phyloP scores from a whole-genome alignment of 768 basidiomycete genomes.

The Boletus speciosus region DNA sequence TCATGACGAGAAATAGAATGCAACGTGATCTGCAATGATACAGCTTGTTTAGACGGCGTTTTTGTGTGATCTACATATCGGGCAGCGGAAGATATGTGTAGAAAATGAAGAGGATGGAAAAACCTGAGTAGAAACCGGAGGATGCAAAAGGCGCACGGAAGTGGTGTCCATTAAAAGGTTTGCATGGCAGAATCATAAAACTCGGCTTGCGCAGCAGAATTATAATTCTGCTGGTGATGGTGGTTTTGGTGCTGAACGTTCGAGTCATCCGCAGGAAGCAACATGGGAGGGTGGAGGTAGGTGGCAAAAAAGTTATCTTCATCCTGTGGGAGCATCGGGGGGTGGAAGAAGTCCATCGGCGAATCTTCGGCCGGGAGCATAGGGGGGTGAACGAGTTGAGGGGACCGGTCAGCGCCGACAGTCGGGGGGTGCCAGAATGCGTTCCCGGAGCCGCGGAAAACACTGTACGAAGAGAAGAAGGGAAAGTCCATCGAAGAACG shows the following conservation, averaged over 20 bases:
- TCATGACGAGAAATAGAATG: slow-evolving; percentile 5
- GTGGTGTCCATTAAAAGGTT: slow-evolving; percentile 23
- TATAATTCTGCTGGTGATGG: slow-evolving; percentile 21
- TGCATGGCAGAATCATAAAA: slow-evolving; percentile 38
- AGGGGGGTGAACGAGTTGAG: slow-evolving; percentile 62
- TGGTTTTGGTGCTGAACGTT: slow-evolving; percentile 21
- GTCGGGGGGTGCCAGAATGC: slow-evolving; percentile 80
- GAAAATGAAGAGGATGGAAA: neutral
- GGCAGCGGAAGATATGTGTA: neutral
- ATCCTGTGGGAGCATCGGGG: slow-evolving; percentile 56
- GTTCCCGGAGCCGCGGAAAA: slow-evolving; percentile 51
- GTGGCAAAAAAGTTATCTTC: slow-evolving; percentile 59
- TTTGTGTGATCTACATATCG: slow-evolving; percentile 18
- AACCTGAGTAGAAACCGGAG: slow-evolving; percentile 7
- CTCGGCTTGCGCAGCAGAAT: slow-evolving; percentile 21
- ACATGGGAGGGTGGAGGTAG: slow-evolving; percentile 57
- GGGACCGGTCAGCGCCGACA: slow-evolving; percentile 57
- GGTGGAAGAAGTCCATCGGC: slow-evolving; percentile 72
- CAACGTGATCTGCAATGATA: slow-evolving; percentile 17
- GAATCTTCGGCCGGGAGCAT: slow-evolving; percentile 64
- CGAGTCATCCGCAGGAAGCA: slow-evolving; percentile 40
- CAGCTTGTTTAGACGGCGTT: slow-evolving; percentile 13
- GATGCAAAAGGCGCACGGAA: neutral
- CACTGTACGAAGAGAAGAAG: slow-evolving; percentile 54
- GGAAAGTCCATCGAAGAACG: slow-evolving; percentile 64